Conservation (phyloP, 371 early-diverging fungal genomes). For the Paraphysoderma sedebokerense region DNA sequence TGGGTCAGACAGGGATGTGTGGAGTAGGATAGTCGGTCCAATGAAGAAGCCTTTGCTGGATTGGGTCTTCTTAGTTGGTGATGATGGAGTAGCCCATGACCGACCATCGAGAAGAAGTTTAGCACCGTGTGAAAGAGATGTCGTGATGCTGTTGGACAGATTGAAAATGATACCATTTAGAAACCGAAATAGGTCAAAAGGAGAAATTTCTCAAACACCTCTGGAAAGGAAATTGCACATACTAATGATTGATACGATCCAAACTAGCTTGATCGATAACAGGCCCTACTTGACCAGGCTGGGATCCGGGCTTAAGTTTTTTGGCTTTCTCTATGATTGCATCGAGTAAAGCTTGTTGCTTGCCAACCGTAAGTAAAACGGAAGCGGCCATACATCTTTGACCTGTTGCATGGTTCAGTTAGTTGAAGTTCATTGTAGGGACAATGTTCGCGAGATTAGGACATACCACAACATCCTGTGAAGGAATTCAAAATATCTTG, state of each 20-base stretch:
- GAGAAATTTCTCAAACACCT: conserved; percentile 20
- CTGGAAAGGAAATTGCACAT: conserved; percentile 9
- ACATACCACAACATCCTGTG: conserved; percentile 46
- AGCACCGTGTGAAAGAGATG: too few relatives aligned
- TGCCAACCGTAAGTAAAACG: conserved; percentile 43
- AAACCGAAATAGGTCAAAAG: too few relatives aligned
- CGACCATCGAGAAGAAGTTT: conserved; percentile 49
- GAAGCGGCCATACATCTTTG: conserved; percentile 55
- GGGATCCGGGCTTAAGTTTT: conserved; percentile 23
- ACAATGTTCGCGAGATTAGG: too few relatives aligned
- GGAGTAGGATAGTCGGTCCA: conserved; percentile 44
- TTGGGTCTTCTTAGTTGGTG: too few relatives aligned
- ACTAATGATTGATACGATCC: conserved; percentile 30
- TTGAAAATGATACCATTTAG: too few relatives aligned
- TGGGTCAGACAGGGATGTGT: conserved; percentile 24
- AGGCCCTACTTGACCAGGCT: conserved; percentile 34
- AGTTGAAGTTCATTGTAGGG: too few relatives aligned
- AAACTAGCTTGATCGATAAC: conserved; percentile 41
- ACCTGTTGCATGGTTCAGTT: too few relatives aligned
- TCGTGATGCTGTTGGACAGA: too few relatives aligned
- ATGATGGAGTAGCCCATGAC: too few relatives aligned
- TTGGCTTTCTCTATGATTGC: conserved; percentile 31
- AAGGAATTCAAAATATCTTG: conserved; percentile 48
- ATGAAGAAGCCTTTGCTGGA: conserved; percentile 34
- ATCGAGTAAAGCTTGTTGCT: conserved; percentile 33